phyloP scores from a whole-genome alignment of 192 early-diverging fungal genomes.

The Phycomyces blakesleeanus region DNA sequence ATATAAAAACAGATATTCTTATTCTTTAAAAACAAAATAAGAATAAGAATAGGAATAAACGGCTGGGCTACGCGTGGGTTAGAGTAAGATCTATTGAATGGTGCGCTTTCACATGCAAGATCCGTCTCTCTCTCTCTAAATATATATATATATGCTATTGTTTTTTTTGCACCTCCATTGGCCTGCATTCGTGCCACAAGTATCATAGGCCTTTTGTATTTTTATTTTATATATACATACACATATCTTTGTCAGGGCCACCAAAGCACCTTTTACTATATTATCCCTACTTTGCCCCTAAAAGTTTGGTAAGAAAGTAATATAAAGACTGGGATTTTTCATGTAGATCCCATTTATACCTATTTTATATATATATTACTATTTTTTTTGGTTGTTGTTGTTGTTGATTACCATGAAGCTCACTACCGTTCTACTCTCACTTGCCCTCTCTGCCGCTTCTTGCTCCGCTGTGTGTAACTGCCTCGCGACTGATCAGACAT shows the following conservation, averaged over 20 bases:
- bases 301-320: neutral
- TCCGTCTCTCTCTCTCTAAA: no score
- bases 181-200: no score
- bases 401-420: conserved; percentile 14
- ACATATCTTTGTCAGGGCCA: neutral
- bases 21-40: no score
- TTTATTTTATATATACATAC: neutral
- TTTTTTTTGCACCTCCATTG: no score
- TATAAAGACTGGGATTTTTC: neutral
- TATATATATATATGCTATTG: no score
- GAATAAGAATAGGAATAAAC: no score
- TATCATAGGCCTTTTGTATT: neutral
- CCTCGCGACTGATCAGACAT: neutral
- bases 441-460: neutral
- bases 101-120: no score
- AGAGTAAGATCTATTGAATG: no score
- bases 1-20: no score
- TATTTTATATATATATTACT: no score
- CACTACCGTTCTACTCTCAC: neutral
- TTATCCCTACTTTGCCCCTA: neutral
- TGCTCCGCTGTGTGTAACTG: conserved; percentile 7
- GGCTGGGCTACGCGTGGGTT: no score
- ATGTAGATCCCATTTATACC: neutral
- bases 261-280: neutral
- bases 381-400: no score